Evolutionary conservation across 164 flowering plant genomes (phyloP), one percentile per base, ranked within the genome.

Genomic region (Berberis thunbergii): DNA sequence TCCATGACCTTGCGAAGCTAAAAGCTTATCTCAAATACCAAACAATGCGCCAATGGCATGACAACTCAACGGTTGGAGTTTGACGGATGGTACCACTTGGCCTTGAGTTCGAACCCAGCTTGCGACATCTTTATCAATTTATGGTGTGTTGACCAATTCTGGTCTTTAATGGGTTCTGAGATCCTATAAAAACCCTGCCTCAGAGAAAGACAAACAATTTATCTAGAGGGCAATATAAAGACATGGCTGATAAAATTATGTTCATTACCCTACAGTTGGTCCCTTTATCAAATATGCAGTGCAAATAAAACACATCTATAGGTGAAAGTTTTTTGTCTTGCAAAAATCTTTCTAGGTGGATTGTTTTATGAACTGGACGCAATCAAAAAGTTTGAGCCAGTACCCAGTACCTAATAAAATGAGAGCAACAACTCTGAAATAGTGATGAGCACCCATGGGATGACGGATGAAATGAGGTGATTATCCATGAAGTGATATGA

Each of bases 301-400:
- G 57, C 57, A 54, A 6, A 54, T 54, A 54, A 54, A n/a, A 54
- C n/a, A 54, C 57, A 54, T 54, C 57, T 4, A 54, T 10, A 26
- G 26, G 26, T 26, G 49, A 8, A 4, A 46, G 8, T 8, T 46
- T 46, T 46, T 46, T 8, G 8, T 46, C 49, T 4, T 8, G 4
- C 4, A 8, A 8, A 46, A 46, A 8, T 46, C 49, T 46, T 46
- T 46, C 8, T 46, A 8, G 49, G 8, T 4, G 8, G 8, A 46
- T 8, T 8, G 49, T 46, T 46, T 8, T 4, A 4, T 4, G 8
- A 46, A 46, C 49, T 46, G 49, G 49, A 4, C 8, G 0, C 49
- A 4, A 46, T 46, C 49, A 4, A 46, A 4, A 26, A 26, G 26
- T 26, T 26, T 26, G 26, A 26, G 26, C 26, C 26, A 26, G 26